Base-by-base conservation (phyloP, 306 rosid species). In the Trifolium repens region DNA sequence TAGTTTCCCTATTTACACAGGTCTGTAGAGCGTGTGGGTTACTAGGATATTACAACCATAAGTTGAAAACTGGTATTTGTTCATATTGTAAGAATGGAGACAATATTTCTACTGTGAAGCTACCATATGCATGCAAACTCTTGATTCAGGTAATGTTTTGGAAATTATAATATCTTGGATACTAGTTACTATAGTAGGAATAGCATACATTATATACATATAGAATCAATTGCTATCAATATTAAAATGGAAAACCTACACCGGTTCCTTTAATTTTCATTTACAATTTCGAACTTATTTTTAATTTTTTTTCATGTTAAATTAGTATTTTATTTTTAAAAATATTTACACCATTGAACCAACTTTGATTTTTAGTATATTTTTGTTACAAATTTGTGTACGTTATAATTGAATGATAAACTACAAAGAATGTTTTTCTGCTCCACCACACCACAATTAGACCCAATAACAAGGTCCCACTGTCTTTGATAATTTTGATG, bases 111-210 rank as follows among this genome's bases (percentile, higher is more conserved):
- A 87, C 89, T 62, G 75, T 90, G 93, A 90, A 89, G 80, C 88
- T 94, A 40, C 97, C 98, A n/a, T 94, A 94, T 74, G 96, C 98
- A 17, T 94, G 98, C 93, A 94, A 91, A 82, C 97, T 94, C 81
- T 84, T 94, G 79, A 86, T 94, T 76, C 97, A 94, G 94, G 97
- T 93, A 73, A 75, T 78, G 57, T 57, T 53, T 57, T 65, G 13
- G 11, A 30, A 10, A 58, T 58, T 26, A 22, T 22, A 55, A 34
- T 34, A 49, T 24, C 34, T 30, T 76, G 15, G 26, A 40, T 15
- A 37, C 69, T 39, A 55, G 9, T 19, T 54, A 54, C 60, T 54
- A 53, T 54, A 39, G 55, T 62, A 32, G 27, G 2, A 6, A 16
- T 17, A 49, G 11, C 63, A 49, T 32, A 35, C 9, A 35, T 75